Percentiles rank a stretch among this genome's conserved stretches.
These are phyloP conservation scores for Pseudophaeomoniella oleicola DNA, from an alignment of 2,329 filamentous ascomycete species.

Conservation along the genomic window DNA sequence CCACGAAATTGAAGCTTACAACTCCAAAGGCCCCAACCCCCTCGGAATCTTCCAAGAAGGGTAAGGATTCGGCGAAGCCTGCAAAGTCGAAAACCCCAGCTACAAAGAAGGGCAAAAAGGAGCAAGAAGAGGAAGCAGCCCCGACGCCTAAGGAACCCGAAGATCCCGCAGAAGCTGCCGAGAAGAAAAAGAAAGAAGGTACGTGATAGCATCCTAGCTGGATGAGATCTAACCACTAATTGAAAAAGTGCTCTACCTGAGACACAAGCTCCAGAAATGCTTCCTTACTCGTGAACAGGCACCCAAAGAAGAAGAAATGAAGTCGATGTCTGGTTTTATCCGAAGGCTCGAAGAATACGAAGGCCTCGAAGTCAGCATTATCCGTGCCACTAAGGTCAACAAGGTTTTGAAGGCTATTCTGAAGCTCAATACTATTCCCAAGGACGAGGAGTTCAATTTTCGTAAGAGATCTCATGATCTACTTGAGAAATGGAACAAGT, in stretches of 20 bases:
- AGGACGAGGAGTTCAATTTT: slow-evolving; percentile 80
- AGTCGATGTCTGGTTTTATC: slow-evolving; percentile 27
- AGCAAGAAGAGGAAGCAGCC: slow-evolving; percentile 45
- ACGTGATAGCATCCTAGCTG: slow-evolving; percentile 13
- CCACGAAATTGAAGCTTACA: slow-evolving; percentile 35
- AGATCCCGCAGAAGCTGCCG: slow-evolving; percentile 38
- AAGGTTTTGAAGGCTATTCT: slow-evolving; percentile 93
- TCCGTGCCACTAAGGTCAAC: slow-evolving; percentile 89
- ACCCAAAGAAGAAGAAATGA: slow-evolving; percentile 60
- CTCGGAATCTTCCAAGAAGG: slow-evolving; percentile 28
- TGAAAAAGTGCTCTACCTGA: slow-evolving; percentile 69
- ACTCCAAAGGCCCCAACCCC: slow-evolving; percentile 43
- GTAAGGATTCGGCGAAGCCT: slow-evolving; percentile 41
- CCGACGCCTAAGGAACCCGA: slow-evolving; percentile 38
- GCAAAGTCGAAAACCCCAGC: slow-evolving; percentile 41
- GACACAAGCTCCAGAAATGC: slow-evolving; percentile 88
- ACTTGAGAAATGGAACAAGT: slow-evolving; percentile 78
- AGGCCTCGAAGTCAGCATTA: slow-evolving; percentile 70
- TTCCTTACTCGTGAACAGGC: slow-evolving; percentile 72
- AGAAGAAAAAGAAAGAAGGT: slow-evolving; percentile 45
- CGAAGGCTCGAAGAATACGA: slow-evolving; percentile 62
- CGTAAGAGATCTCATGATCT: slow-evolving; percentile 67
- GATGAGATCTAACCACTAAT: neutral
- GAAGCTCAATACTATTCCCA: slow-evolving; percentile 72
- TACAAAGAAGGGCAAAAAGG: slow-evolving; percentile 40